Conservation (phyloP, 2,329 filamentous ascomycete genomes). For the Scorias spongiosa region DNA sequence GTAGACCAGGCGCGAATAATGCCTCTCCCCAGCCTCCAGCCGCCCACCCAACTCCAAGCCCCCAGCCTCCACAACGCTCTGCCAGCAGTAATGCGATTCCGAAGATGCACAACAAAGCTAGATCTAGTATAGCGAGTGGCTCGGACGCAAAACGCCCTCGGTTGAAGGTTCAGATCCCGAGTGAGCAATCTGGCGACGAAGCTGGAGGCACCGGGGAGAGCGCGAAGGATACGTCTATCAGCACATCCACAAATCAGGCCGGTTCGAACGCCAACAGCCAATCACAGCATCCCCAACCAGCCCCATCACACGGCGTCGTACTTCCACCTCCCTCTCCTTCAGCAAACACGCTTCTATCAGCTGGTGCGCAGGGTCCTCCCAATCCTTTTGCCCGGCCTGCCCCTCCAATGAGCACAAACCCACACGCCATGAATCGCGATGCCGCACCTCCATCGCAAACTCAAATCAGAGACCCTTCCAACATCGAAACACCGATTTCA, state of each 20-base stretch:
- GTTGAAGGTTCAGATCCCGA: conserved; percentile 87
- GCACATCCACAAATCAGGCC: conserved; percentile 45
- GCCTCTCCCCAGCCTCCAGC: conserved; percentile 22
- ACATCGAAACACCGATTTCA: conserved; percentile 75
- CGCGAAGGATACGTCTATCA: conserved; percentile 38
- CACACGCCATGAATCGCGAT: conserved; percentile 21
- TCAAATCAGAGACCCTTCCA: conserved; percentile 18
- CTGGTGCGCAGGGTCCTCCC: conserved; percentile 78
- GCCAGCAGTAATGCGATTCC: conserved; percentile 47
- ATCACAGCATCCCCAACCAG: conserved; percentile 30
- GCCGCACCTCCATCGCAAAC: conserved; percentile 9
- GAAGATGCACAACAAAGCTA: conserved; percentile 58
- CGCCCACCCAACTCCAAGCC: conserved; percentile 5
- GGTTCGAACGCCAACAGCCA: conserved; percentile 5
- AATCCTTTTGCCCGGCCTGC: conserved; percentile 88
- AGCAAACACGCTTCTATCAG: conserved; percentile 69
- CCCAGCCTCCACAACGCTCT: conserved; percentile 32
- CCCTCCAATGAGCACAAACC: conserved; percentile 47
- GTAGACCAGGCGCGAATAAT: conserved; percentile 22
- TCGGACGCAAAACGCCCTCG: conserved; percentile 58
- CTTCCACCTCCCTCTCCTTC: conserved; percentile 88
- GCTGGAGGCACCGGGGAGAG: conserved; percentile 55
- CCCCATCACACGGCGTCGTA: conserved; percentile 46
- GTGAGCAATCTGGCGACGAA: conserved; percentile 62
- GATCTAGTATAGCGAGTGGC: conserved; percentile 47